Conservation (phyloP, 1,284 basidiomycete genomes). For the Takashimella tepidaria region DNA sequence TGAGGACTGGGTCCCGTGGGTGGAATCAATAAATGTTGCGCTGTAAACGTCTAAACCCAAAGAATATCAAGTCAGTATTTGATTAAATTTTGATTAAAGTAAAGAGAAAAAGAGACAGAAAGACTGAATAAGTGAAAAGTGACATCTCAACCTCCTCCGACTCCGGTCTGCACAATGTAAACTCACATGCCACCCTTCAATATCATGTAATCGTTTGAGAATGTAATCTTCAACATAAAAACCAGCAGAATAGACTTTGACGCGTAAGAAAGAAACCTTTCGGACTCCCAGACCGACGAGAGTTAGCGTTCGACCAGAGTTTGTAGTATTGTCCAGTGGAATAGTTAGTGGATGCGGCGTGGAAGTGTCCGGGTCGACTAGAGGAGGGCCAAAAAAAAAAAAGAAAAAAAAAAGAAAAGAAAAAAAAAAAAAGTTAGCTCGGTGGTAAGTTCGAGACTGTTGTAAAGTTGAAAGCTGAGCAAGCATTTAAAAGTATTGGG, state of each 20-base stretch:
- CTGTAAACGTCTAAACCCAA: conserved; percentile 20
- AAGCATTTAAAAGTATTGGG: not conserved
- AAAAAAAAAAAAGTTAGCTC: too few relatives aligned
- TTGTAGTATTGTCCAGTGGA: conserved; percentile 16
- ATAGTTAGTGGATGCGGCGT: conserved; percentile 40
- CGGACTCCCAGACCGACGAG: conserved; percentile 54
- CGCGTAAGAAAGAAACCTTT: conserved; percentile 52
- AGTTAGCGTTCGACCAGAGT: conserved; percentile 28
- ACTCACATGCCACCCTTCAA: conserved; percentile 35
- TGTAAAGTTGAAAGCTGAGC: too few relatives aligned
- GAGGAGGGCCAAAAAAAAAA: not conserved
- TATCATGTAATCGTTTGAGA: conserved; percentile 16
- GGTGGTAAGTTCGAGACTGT: too few relatives aligned
- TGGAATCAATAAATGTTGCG: conserved; percentile 24
- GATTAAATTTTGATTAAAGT: too few relatives aligned
- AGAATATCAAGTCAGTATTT: too few relatives aligned
- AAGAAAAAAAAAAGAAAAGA: not conserved
- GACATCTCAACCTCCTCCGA: conserved; percentile 5
- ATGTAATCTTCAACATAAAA: conserved; percentile 50
- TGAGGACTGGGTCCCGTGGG: conserved; percentile 13
- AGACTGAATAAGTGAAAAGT: too few relatives aligned
- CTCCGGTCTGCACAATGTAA: not conserved
- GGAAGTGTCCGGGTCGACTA: conserved; percentile 43
- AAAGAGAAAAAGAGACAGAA: too few relatives aligned
- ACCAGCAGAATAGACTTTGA: conserved; percentile 53